These are phyloP conservation scores for Fusarium fracticaudum DNA, from an alignment of 2,329 filamentous ascomycete species.

Conservation along the genomic window DNA sequence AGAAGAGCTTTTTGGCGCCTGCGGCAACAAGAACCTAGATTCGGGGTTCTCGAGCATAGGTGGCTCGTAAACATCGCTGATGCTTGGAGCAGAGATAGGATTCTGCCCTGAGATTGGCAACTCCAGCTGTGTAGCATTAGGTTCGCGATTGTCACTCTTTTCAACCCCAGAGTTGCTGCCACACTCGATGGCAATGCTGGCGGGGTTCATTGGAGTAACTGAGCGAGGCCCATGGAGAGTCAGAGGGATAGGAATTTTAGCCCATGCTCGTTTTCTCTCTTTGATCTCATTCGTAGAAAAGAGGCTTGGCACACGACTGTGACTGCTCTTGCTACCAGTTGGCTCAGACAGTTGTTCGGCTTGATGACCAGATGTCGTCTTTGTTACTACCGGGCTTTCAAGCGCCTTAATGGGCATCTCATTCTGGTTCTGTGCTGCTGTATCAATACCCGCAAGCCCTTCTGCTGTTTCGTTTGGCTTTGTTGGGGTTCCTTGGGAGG, in stretches of 20 bases:
- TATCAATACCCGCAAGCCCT: not conserved
- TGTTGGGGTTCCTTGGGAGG: not conserved
- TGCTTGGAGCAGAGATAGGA: slow-evolving; percentile 15
- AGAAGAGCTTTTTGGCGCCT: not conserved
- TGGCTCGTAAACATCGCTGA: slow-evolving; percentile 13
- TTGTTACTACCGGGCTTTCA: not conserved
- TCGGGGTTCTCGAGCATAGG: not conserved
- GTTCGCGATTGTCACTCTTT: slow-evolving; percentile 3
- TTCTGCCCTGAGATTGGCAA: slow-evolving; percentile 20
- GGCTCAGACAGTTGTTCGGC: not conserved
- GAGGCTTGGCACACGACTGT: slow-evolving; percentile 25
- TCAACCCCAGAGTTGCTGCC: not conserved
- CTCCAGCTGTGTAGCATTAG: slow-evolving; percentile 1
- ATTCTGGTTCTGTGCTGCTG: not conserved
- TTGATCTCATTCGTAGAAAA: slow-evolving; percentile 47
- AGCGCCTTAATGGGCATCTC: not conserved
- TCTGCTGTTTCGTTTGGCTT: not conserved
- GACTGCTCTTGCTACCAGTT: not conserved
- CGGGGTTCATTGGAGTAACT: slow-evolving; percentile 1
- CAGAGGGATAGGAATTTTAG: slow-evolving; percentile 49
- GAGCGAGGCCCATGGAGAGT: slow-evolving; percentile 33
- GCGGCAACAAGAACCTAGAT: not conserved
- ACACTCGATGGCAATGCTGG: not conserved
- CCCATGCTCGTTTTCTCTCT: slow-evolving; percentile 45
- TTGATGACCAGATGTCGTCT: not conserved